A percentile compares a stretch with the other conserved stretches of the same genome.
phyloP scores from a whole-genome alignment of 441 rosid species.

The Adansonia madagascariensis region DNA sequence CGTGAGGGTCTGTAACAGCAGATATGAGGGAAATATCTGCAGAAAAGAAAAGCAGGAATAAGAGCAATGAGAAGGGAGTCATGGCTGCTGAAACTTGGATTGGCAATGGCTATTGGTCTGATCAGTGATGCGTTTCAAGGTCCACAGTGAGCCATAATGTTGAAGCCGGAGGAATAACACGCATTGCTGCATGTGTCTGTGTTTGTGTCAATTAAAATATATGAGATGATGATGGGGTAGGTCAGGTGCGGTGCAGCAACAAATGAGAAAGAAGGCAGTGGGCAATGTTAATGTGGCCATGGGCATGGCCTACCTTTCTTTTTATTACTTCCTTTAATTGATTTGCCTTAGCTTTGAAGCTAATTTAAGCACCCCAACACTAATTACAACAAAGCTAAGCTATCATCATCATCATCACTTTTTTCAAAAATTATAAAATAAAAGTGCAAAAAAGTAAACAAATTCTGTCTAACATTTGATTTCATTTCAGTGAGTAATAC shows the following conservation, averaged over 20 bases:
- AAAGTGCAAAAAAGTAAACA: not conserved
- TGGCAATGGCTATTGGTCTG: not conserved
- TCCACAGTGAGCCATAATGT: not conserved
- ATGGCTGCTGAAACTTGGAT: constrained; percentile 32
- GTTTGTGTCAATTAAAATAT: constrained; percentile 22
- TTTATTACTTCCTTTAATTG: constrained; percentile 34
- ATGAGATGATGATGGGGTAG: constrained; percentile 23
- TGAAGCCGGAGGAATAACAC: constrained; percentile 16
- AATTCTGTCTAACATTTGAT: not conserved
- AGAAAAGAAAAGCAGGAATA: constrained; percentile 42
- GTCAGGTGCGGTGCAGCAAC: not conserved
- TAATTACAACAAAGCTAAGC: not conserved
- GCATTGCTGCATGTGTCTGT: constrained; percentile 4
- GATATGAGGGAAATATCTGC: constrained; percentile 38
- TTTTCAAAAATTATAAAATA: not conserved
- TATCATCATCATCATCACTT: constrained; percentile 25
- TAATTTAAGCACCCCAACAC: constrained; percentile 44
- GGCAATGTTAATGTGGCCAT: not conserved
- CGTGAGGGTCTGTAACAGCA: constrained; percentile 68
- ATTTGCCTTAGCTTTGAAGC: constrained; percentile 67
- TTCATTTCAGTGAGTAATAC: not conserved
- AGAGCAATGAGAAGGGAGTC: constrained; percentile 38
- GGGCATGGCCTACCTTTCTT: constrained; percentile 25
- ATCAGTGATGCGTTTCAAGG: constrained; percentile 29
- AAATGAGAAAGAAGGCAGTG: constrained; percentile 26